phyloP scores from a whole-genome alignment of 106 monocot genomes.

The Agapanthus africanus region DNA sequence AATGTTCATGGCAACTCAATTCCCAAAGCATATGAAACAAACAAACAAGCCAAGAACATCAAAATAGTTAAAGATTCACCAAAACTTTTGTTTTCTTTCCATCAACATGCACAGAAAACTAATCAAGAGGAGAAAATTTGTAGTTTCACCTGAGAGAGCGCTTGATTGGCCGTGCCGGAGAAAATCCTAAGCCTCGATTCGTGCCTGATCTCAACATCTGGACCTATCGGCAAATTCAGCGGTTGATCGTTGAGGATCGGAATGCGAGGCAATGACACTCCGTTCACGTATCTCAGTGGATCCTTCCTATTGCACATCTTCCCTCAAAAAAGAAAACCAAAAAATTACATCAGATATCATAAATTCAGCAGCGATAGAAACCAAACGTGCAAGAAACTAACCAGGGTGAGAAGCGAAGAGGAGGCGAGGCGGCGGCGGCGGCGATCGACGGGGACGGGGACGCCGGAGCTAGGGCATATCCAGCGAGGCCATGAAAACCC shows the following conservation, averaged over 20 bases:
- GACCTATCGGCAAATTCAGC: slow-evolving; percentile 13
- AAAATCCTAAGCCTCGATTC: slow-evolving; percentile 60
- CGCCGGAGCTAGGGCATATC: too few relatives aligned
- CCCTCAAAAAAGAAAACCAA: too few relatives aligned
- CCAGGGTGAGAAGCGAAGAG: too few relatives aligned
- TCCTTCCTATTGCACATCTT: slow-evolving; percentile 10
- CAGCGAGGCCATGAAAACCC: too few relatives aligned
- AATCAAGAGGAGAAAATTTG: too few relatives aligned
- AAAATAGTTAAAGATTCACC: neutral
- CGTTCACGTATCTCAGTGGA: slow-evolving; percentile 42
- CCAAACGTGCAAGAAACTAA: too few relatives aligned
- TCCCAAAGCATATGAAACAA: neutral
- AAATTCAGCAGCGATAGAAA: too few relatives aligned
- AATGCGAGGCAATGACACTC: slow-evolving; percentile 26
- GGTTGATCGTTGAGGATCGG: slow-evolving; percentile 27
- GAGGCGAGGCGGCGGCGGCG: too few relatives aligned
- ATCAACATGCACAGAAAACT: too few relatives aligned
- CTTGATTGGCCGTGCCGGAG: slow-evolving; percentile 68
- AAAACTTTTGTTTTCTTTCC: too few relatives aligned
- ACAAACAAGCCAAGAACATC: neutral
- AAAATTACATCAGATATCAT: too few relatives aligned
- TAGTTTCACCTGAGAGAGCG: slow-evolving; percentile 58
- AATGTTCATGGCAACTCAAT: neutral
- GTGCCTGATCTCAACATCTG: neutral
- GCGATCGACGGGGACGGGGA: too few relatives aligned